Evolutionary conservation across 176 grass and related monocot species (phyloP).

Genomic region (Lolium rigidum): DNA sequence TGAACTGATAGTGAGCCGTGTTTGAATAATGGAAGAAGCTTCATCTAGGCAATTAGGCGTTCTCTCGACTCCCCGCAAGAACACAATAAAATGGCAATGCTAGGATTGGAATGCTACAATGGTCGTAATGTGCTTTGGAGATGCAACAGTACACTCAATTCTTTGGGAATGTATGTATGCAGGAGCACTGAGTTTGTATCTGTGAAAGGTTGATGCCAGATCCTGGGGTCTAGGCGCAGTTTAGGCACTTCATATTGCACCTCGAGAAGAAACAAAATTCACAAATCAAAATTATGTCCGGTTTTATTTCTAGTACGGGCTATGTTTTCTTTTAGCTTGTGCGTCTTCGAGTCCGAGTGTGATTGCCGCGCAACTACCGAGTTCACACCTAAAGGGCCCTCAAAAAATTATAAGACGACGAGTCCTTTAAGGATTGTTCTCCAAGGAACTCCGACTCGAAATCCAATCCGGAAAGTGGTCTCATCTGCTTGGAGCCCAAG

Average conservation of each 20-base stretch:
- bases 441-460: neutral
- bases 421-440: neutral
- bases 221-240: neutral
- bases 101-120: neutral
- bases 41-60: neutral
- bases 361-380: neutral
- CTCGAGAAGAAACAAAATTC: neutral
- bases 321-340: neutral
- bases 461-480: neutral
- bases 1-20: neutral
- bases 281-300: neutral
- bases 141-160: neutral
- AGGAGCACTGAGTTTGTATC: neutral
- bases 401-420: neutral
- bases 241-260: no score
- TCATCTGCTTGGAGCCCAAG: neutral
- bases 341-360: neutral
- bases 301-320: neutral
- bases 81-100: neutral
- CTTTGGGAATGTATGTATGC: neutral
- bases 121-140: neutral
- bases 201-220: neutral
- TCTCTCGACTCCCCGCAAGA: constrained; percentile 13
- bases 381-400: neutral
- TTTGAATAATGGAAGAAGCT: constrained; percentile 40